Base-by-base conservation (phyloP, 2,329 filamentous ascomycete genomes). In the Diaporthe humulicola region DNA sequence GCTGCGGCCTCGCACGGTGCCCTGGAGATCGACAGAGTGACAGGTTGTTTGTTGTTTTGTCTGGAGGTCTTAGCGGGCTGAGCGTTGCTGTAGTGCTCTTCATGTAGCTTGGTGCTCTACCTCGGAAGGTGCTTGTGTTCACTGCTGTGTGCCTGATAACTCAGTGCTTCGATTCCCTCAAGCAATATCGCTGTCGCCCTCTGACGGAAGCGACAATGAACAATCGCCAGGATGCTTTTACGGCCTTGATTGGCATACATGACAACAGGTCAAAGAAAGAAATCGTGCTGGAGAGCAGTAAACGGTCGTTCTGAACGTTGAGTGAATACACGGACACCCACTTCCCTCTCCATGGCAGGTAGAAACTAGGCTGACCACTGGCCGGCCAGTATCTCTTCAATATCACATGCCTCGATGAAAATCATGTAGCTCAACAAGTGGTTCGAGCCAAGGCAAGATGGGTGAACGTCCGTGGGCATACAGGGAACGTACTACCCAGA, bases 41-140 rank as follows among this genome's bases (percentile, higher is more conserved):
- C 45, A 67, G 45, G 5, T 52, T 52, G 45, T 52, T 52, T 52
- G 45, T 38, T 67, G 45, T 67, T 67, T 67, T 67, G 33, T 19
- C 64, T 19, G 30, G 22, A 38, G 64, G 30, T 52, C 45, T 52
- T 67, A 38, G 45, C 42, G 42, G 42, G 45, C 61, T 10, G 61
- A 25, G 50, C 22, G 28, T n/a, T 9, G 7, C 30, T 50, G 45
- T 66, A n/a, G 38, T 30, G 28, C 7, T 48, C 14, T 33, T 22
- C 7, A 10, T n/a, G 45, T 50, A 19, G 30, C 17, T 38, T 10
- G 45, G 64, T 38, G 42, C 15, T 22, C 28, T 67, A 22, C 7
- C 7, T n/a, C 30, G 8, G 7, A n/a, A n/a, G 30, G 4, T 50
- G 64, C 33, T 15, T 8, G n/a, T n/a, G 30, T 5, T 50, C 42